Conservation (phyloP, 805 yeast genomes). For the Sugiyamaella marilandica region DNA sequence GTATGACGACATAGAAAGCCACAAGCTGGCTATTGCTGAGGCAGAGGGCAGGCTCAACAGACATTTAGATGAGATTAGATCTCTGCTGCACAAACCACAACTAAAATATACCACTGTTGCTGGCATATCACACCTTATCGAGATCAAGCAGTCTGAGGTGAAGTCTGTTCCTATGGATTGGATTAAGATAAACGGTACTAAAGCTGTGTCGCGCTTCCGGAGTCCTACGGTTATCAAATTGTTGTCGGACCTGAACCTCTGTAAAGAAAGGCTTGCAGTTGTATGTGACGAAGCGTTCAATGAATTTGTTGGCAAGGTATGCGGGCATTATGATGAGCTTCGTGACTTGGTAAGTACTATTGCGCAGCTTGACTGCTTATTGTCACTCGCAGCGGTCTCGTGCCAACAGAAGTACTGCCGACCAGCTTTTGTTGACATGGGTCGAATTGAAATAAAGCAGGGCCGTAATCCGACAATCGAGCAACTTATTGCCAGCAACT, state of each 20-base stretch:
- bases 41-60: slow-evolving; percentile 46
- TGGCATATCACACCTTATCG: slow-evolving; percentile 72
- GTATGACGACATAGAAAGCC: slow-evolving; percentile 10
- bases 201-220: slow-evolving; percentile 62
- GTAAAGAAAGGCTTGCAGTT: slow-evolving; percentile 48
- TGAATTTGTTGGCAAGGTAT: slow-evolving; percentile 37
- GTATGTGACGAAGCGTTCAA: slow-evolving; percentile 46
- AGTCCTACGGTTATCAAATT: slow-evolving; percentile 54
- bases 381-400: slow-evolving; percentile 62
- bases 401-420: slow-evolving; percentile 42
- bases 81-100: slow-evolving; percentile 49
- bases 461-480: slow-evolving; percentile 70
- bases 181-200: slow-evolving; percentile 72
- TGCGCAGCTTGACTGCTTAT: slow-evolving; percentile 59
- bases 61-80: slow-evolving; percentile 49
- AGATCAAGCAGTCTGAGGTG: slow-evolving; percentile 57
- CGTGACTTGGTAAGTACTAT: slow-evolving; percentile 44
- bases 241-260: slow-evolving; percentile 53
- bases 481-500: slow-evolving; percentile 39
- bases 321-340: slow-evolving; percentile 36
- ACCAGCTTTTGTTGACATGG: slow-evolving; percentile 44
- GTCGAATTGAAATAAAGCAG: slow-evolving; percentile 44
- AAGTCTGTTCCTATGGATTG: slow-evolving; percentile 65
- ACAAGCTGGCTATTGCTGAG: slow-evolving; percentile 31
- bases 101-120: slow-evolving; percentile 51